Percentiles rank a stretch among this genome's conserved stretches.
These are phyloP conservation scores for Hordeum pubiflorum DNA, from an alignment of 202 grass and related monocot genomes.

Conservation along the genomic window DNA sequence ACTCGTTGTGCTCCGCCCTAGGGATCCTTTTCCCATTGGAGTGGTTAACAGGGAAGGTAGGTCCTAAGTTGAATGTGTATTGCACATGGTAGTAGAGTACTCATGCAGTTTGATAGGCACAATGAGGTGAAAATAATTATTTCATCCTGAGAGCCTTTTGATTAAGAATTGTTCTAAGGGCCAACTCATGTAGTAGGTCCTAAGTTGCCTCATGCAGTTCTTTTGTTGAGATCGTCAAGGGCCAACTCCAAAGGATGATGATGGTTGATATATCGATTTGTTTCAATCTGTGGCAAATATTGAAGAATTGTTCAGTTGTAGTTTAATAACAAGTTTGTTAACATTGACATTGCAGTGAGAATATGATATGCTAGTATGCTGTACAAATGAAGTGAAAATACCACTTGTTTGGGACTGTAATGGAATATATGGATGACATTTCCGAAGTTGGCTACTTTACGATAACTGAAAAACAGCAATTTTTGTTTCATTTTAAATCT, in stretches of 20 bases:
- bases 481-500: not conserved
- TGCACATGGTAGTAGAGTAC: not conserved
- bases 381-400: not conserved
- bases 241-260: not conserved
- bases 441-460: not conserved
- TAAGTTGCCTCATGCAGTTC: no score
- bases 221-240: not conserved
- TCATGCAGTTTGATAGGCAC: not conserved
- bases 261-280: no score
- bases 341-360: not conserved
- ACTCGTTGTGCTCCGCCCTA: slow-evolving; percentile 45
- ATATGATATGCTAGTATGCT: not conserved
- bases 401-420: not conserved
- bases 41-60: slow-evolving; percentile 65
- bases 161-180: no score
- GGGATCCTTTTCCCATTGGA: slow-evolving; percentile 64
- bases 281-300: not conserved
- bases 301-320: not conserved
- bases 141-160: not conserved
- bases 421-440: not conserved
- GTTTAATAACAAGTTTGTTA: not conserved
- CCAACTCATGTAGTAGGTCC: no score
- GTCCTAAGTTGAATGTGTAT: not conserved
- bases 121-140: not conserved
- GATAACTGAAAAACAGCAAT: not conserved